Evolutionary conservation across 768 basidiomycete genomes (phyloP), one percentile per base, ranked within the genome.

Genomic region (Mycena vulgaris): DNA sequence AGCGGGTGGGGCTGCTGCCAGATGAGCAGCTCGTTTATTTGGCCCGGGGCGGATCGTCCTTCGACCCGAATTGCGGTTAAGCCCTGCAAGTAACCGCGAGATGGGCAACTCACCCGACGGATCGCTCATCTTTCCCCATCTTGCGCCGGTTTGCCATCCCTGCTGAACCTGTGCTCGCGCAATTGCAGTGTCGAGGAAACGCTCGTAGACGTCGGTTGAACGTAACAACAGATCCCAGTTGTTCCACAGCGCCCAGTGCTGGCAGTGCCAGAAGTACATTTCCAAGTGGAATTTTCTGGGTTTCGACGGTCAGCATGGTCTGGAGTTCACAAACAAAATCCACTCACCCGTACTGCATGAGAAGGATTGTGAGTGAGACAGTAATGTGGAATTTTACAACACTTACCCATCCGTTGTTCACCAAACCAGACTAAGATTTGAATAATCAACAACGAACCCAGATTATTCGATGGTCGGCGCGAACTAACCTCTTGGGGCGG

Each of bases 101-200:
- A 30, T 28, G 30, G 31, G 35, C 11, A 23, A 48, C 63, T 30
- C n/a, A 10, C 89, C 89, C 0, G 84, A 82, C 0, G 89, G 89
- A 69, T 90, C 89, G 11, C 88, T 89, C 89, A 89, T 89, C 76
- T 90, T 90, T 10, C 87, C 85, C 89, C 88, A 89, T 30, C 89
- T 84, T 23, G 89, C 89, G n/a, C 89, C 89, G 10, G 81, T 74
- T 14, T 81, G 64, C 81, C 83, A 89, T 64, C 85, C 84, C 75
- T 90, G 83, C 76, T 89, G 88, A 3, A 84, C 78, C 71, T 87
- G 86, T 1, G 89, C 85, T 2, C 88, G 84, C 7, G 75, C 55
- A 40, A 88, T 79, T 16, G 89, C 85, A 39, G 80, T 80, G 16
- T 77, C 67, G 27, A 90, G 83, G 77, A 89, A 89, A 4, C 83